A percentile compares a stretch with the other conserved stretches of the same genome.
phyloP scores from a whole-genome alignment of 2,329 filamentous ascomycete genomes.

The Sclerotinia spermophila region DNA sequence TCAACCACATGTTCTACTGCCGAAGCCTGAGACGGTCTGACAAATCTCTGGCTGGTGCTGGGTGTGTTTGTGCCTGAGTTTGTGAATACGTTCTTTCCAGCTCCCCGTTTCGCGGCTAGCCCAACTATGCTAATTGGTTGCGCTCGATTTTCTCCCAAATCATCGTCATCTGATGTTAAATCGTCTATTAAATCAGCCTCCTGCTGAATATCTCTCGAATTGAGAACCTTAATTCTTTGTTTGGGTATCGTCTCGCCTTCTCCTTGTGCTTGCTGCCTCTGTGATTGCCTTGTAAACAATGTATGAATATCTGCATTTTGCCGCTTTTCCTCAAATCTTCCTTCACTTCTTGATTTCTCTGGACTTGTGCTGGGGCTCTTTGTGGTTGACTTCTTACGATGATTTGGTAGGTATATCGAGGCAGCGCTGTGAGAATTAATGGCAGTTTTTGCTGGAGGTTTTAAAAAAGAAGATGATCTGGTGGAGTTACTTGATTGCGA shows the following conservation, averaged over 20 bases:
- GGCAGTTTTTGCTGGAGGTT: constrained; percentile 31
- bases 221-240: constrained; percentile 38
- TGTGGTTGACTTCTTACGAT: constrained; percentile 33
- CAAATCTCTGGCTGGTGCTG: constrained; percentile 50
- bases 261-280: constrained; percentile 40
- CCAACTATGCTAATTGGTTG: constrained; percentile 54
- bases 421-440: constrained; percentile 33
- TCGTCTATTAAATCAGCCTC: constrained; percentile 42
- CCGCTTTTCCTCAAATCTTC: constrained; percentile 48
- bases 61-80: constrained; percentile 27
- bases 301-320: constrained; percentile 55
- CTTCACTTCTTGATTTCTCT: constrained; percentile 40
- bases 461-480: constrained; percentile 23
- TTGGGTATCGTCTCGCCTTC: constrained; percentile 23
- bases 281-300: constrained; percentile 59
- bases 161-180: constrained; percentile 57
- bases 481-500: constrained; percentile 28
- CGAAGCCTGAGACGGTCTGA: constrained; percentile 41
- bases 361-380: constrained; percentile 45
- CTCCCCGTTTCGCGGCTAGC: constrained; percentile 52
- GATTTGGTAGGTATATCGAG: constrained; percentile 32
- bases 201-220: constrained; percentile 48
- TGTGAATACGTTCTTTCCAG: constrained; percentile 39
- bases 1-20: constrained; percentile 25
- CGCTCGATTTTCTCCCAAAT: constrained; percentile 48